A percentile compares a stretch with the other conserved stretches of the same genome.
phyloP scores from a whole-genome alignment of 2,329 filamentous ascomycete species.

The Cercospora citrullina region DNA sequence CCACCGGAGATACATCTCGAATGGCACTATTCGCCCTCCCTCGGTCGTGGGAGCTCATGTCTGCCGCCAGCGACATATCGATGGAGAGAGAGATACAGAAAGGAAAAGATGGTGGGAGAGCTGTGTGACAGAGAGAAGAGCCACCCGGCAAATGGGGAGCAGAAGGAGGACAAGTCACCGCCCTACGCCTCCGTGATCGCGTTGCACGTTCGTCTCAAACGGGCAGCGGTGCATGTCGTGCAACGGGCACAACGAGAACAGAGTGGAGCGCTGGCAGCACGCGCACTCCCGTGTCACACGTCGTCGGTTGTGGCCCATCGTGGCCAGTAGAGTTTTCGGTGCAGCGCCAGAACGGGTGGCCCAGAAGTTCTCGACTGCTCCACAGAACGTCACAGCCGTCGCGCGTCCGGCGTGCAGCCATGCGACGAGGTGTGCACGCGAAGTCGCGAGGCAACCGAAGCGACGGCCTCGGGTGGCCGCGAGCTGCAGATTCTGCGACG shows the following conservation, averaged over 20 bases:
- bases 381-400: background rate
- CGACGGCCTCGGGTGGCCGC: background rate
- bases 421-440: background rate
- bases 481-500: conserved; percentile 11
- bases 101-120: background rate
- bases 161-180: background rate
- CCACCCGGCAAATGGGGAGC: background rate
- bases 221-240: background rate
- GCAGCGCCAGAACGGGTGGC: conserved; percentile 2
- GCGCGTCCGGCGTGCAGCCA: background rate
- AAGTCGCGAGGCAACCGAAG: background rate
- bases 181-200: background rate
- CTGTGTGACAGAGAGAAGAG: background rate
- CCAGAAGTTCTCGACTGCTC: conserved; percentile 10
- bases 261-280: background rate
- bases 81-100: background rate
- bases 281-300: background rate
- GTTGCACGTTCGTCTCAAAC: background rate
- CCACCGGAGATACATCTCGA: conserved; percentile 33
- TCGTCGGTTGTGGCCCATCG: background rate
- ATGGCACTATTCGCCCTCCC: conserved; percentile 2
- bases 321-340: background rate
- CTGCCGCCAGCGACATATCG: background rate
- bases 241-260: conserved; percentile 1
- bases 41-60: background rate